Evolutionary conservation across 2,329 filamentous ascomycete species (phyloP), one percentile per base, ranked within the genome.

Genomic region (Fusarium avenaceum): DNA sequence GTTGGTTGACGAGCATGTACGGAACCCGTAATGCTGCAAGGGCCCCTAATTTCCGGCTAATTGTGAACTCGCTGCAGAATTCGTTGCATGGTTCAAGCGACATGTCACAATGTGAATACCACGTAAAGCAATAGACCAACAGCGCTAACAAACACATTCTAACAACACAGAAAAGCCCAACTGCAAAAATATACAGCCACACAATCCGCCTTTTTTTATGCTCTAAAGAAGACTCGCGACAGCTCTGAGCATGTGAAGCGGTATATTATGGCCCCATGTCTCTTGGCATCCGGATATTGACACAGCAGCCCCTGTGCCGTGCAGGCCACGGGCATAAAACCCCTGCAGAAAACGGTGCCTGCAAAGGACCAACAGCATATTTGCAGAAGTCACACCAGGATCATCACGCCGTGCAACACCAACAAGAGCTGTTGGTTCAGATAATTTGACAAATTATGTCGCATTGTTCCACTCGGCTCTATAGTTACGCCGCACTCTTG

Each of bases 171-270:
- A 28, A 28, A 28, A 28, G 9, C 3, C 9, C 9, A 28, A 28
- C 5, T 8, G 24, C 24, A 26, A 7, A 8, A 26, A 26, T 26
- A 6, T 7, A 6, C 24, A 26, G 24, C 24, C 24, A 26, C 2
- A 26, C 10, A 26, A 26, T 9, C 9, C 26, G 7, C 7, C 26
- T 26, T 26, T 8, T 26, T 26, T 26, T 26, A 26, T 30, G 28
- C 9, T 30, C 28, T 10, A 1, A 11, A 10, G 1, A 10, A 4
- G 4, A 28, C 11, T 3, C 9, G 4, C 4, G 4, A 28, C 10
- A 28, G 4, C 10, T 28, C 10, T 6, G 9, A 30, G 10, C 28
- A 30, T 30, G 28, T 30, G 28, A 30, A 35, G 33, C 14, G 33
- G 9, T 3, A 9, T 4, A n/a, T n/a, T 7, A 35, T 9, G 15